Base-by-base conservation (phyloP, 352 stramenopile species). In the Pythium diclinum region DNA sequence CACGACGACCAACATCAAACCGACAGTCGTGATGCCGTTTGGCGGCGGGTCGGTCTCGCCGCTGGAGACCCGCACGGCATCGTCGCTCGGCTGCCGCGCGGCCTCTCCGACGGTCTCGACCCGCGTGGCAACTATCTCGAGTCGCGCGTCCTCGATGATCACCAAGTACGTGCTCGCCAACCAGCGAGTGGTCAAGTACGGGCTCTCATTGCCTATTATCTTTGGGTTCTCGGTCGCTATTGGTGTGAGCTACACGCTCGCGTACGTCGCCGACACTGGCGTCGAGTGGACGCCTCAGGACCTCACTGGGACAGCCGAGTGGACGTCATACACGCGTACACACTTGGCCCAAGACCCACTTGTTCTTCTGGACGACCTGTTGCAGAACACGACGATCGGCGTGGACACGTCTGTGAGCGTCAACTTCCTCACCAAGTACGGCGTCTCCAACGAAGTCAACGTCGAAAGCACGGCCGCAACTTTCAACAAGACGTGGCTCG, bases 371-470 rank as follows among this genome's bases (percentile, higher is more conserved):
- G 55, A 51, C 34, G 40, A 49, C 14, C 8, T 61, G 55, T 38
- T 61, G 36, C 38, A 28, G 13, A 32, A 9, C 55, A 52, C 55
- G 23, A 61, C 36, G 14, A 61, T 61, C 36, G 23, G 34, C 36
- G 55, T 52, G 32, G 55, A 61, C 38, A 61, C 55, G 54, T 60
- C 54, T 16, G 54, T 61, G 19, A 49, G 40, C 14, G 55, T 52
- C 55, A 61, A 61, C 55, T 61, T 61, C 38, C 23, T 60, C 16
- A n/a, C 54, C 54, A 60, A 61, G 34, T 61, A 61, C 55, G 40
- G n/a, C 36, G 10, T 25, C 40, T 38, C 40, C 17, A 61, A 32
- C 36, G 55, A 61, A 17, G 55, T 23, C 55, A n/a, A 53, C 25
- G 19, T 36, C 17, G 11, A 34, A 19, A 61, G 55, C 40, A 52